A percentile compares a stretch with the other conserved stretches of the same genome.
Evolutionary conservation across 495 filamentous ascomycete species (phyloP).

Genomic region (Beverwykella pulmonaria): DNA sequence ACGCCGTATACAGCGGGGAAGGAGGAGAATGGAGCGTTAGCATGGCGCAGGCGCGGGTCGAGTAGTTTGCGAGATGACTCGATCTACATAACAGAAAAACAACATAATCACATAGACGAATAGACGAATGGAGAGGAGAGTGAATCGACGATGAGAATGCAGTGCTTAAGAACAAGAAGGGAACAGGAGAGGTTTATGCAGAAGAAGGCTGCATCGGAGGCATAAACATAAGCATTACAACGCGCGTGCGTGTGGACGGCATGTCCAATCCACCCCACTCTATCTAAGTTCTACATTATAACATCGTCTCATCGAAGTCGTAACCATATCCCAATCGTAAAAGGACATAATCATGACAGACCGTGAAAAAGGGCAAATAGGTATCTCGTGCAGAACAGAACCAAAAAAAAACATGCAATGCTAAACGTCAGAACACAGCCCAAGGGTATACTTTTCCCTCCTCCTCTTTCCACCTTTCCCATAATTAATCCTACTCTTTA

Average conservation of each 20-base stretch:
- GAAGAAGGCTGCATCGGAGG: background rate
- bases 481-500: background rate
- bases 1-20: background rate
- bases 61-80: too few species aligned
- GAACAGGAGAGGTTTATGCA: too few species aligned
- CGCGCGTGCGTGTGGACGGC: background rate
- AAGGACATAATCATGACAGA: conserved; percentile 1
- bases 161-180: too few species aligned
- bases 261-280: background rate
- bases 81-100: too few species aligned
- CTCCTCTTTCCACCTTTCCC: background rate
- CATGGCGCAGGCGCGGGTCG: background rate
- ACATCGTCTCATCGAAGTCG: background rate
- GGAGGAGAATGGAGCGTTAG: background rate
- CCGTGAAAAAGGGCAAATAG: background rate
- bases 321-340: background rate
- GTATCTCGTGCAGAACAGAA: background rate
- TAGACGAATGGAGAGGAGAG: background rate
- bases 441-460: conserved; percentile 1
- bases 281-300: background rate
- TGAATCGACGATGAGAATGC: too few species aligned
- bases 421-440: background rate
- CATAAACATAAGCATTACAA: background rate
- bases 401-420: too few species aligned
- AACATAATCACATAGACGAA: too few species aligned